phyloP scores from a whole-genome alignment of 768 basidiomycete genomes.

The Sarcodon aspratus region DNA sequence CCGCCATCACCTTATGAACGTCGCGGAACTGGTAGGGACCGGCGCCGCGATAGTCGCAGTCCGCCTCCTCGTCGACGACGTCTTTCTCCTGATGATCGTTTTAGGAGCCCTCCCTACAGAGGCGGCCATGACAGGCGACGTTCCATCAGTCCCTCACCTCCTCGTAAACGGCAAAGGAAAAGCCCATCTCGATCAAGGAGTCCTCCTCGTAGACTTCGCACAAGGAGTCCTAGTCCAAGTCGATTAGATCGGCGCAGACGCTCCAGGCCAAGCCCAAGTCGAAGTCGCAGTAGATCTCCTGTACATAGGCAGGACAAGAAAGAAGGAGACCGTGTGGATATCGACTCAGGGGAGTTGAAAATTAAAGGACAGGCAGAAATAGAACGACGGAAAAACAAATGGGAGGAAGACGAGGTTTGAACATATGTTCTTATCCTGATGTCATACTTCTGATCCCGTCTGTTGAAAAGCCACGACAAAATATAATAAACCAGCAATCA shows the following conservation, averaged over 20 bases:
- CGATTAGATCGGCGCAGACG: slow-evolving; percentile 14
- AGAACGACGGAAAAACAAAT: slow-evolving; percentile 41
- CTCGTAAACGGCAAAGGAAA: slow-evolving; percentile 6
- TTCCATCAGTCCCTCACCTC: slow-evolving; percentile 7
- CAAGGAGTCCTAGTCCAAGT: slow-evolving; percentile 10
- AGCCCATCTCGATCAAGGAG: background rate
- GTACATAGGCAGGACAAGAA: slow-evolving; percentile 7
- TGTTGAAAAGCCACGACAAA: background rate
- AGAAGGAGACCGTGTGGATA: slow-evolving; percentile 7
- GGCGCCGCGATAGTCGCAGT: slow-evolving; percentile 35
- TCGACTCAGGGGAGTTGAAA: slow-evolving; percentile 41
- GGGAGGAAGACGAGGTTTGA: slow-evolving; percentile 26
- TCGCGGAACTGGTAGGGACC: slow-evolving; percentile 10
- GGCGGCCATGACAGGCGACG: background rate
- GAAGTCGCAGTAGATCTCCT: slow-evolving; percentile 29
- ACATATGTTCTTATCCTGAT: background rate
- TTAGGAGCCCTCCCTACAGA: slow-evolving; percentile 2
- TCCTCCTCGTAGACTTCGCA: background rate
- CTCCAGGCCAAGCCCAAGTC: slow-evolving; percentile 7
- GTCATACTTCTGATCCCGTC: background rate
- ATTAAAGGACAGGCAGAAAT: slow-evolving; percentile 65
- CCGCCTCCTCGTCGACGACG: slow-evolving; percentile 30
- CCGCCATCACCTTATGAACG: slow-evolving; percentile 36
- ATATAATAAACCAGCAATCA: slow-evolving; percentile 7
- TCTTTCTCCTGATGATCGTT: slow-evolving; percentile 17